Conservation (phyloP, 192 early-diverging fungal species). For the Rhizoclosmatium globosum region DNA sequence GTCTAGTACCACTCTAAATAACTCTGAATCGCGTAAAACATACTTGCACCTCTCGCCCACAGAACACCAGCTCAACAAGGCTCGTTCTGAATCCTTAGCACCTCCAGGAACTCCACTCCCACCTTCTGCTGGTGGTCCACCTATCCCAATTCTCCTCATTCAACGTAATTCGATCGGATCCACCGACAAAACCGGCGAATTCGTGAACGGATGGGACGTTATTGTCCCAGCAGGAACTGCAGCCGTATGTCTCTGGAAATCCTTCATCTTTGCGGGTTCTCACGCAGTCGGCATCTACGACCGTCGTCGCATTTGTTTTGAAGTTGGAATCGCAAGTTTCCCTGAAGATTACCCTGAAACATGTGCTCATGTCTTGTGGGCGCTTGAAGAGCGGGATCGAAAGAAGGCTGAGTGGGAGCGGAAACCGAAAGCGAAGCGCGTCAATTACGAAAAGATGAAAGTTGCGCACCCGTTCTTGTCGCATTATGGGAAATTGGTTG, state of each 20-base stretch:
- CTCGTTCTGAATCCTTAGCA: not conserved
- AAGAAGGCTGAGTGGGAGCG: conserved; percentile 63
- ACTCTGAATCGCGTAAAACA: not conserved
- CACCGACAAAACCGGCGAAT: conserved; percentile 54
- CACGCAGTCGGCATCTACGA: conserved; percentile 82
- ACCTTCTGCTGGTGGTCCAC: conserved; percentile 70
- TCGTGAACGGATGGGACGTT: conserved; percentile 79
- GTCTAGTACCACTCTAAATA: conserved; percentile 37
- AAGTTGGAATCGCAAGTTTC: conserved; percentile 77
- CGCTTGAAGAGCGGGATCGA: conserved; percentile 47
- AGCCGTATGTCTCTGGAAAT: conserved; percentile 89
- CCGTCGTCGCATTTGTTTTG: conserved; percentile 73
- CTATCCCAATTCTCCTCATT: conserved; percentile 82
- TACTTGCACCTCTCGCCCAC: conserved; percentile 20
- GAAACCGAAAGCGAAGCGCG: conserved; percentile 81
- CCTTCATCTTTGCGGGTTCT: conserved; percentile 87
- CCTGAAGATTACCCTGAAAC: conserved; percentile 89
- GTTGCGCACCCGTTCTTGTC: conserved; percentile 75
- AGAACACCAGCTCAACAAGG: conserved; percentile 37
- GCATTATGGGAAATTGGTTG: conserved; percentile 57
- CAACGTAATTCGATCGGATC: conserved; percentile 66
- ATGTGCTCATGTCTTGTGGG: conserved; percentile 64
- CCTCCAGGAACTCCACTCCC: conserved; percentile 48
- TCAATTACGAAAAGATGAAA: conserved; percentile 79
- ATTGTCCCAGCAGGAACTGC: conserved; percentile 79